Evolutionary conservation across 106 monocot species (phyloP), one percentile per base, ranked within the genome.

Genomic region (Posidonia australis): DNA sequence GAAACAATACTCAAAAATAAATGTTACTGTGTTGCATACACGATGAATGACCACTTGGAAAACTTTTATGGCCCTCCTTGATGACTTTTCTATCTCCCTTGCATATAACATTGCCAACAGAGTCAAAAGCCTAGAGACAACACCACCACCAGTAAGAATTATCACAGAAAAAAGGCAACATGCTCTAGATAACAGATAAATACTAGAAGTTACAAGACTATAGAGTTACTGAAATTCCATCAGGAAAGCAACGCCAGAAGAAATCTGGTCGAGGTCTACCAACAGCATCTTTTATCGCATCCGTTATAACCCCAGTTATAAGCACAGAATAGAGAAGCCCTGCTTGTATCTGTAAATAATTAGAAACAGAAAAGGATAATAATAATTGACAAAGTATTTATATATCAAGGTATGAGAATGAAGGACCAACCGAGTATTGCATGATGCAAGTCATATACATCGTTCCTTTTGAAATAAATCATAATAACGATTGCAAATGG

Each of bases 361-460:
- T 30, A n/a, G 3, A 53, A n/a, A 24, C 13, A 65, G 18, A 67
- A 36, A 55, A 66, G 13, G 0, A 21, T 16, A 13, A 53, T 31
- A n/a, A n/a, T n/a, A n/a, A n/a, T n/a, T n/a, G n/a, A n/a, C n/a
- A n/a, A n/a, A n/a, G n/a, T n/a, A n/a, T n/a, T n/a, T n/a, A n/a
- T n/a, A n/a, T n/a, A n/a, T n/a, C n/a, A n/a, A n/a, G n/a, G n/a
- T n/a, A 36, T 36, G 5, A 61, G 43, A 21, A 72, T 61, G 44
- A 24, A 30, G 16, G 16, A 56, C 27, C 3, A 67, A 88, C 88
- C 88, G 11, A 88, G 71, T 68, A 84, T 79, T 13, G 88, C 81
- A 67, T 88, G 81, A 60, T 88, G 88, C 59, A 84, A 61, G 84
- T 88, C 84, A 75, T 84, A 88, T 17, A 88, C 79, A 72, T 88